Evolutionary conservation across 345 rosid species (phyloP), one percentile per base, ranked within the genome.

Genomic region (Populus euphratica): DNA sequence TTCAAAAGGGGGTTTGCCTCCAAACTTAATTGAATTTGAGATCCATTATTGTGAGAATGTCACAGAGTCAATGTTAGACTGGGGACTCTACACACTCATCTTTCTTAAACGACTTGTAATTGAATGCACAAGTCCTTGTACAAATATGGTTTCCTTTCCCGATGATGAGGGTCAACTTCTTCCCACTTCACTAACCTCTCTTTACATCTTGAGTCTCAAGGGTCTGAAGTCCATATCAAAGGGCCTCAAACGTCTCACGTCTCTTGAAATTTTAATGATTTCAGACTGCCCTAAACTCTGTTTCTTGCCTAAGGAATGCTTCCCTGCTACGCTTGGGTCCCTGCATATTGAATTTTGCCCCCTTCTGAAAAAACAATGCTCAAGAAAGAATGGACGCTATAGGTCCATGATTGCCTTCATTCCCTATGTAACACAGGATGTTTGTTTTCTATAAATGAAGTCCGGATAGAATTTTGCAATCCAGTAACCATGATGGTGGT

Each of bases 1-100:
- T 29, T 81, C 85, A 1, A 71, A 73, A 77, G 79, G 70, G 10
- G 85, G 85, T 70, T 73, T 81, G 20, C 85, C 87, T 16, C 76
- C 79, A 21, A 76, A 81, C 54, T 47, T 84, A 17, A n/a, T 69
- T 6, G 39, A 76, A 12, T 74, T 79, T 56, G 38, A 65, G 1
- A 49, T 85, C 25, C 35, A 49, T 23, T 47, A 54, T 36, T 85
- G 83, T 67, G 49, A 72, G 66, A 73, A 77, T 49, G 47, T 79
- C 18, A 63, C 25, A 44, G 50, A 44, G 56, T 81, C 79, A 2
- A 66, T 81, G 52, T 63, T 69, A 23, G 64, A 44, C 50, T 84
- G 87, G 85, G 72, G 69, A 54, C 33, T 84, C 9, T 43, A 76
- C 27, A 73, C 65, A 49, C 80, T 84, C 16, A 73, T 68, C 23